Evolutionary conservation across 2,329 filamentous ascomycete species (phyloP).

Genomic region (Sporothrix luriei): DNA sequence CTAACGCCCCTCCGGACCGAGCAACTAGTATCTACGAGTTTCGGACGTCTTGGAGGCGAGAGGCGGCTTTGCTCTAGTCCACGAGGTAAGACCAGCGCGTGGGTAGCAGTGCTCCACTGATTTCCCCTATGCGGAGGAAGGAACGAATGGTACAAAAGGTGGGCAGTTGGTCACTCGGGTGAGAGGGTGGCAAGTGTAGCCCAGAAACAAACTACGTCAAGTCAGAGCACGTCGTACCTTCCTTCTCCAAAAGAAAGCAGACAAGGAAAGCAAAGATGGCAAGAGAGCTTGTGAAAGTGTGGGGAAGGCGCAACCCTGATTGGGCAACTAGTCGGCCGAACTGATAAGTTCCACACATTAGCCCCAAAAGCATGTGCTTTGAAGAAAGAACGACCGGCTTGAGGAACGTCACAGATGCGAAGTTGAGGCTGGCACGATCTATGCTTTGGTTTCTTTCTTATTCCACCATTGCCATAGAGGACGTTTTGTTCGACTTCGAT

Average conservation of each 20-base stretch:
- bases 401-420: background rate
- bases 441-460: background rate
- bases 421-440: background rate
- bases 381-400: conserved; percentile 13
- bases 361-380: conserved; percentile 29
- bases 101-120: conserved; percentile 26
- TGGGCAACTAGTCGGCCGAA: conserved; percentile 25
- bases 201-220: background rate
- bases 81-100: conserved; percentile 6
- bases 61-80: conserved; percentile 8
- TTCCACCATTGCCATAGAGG: background rate
- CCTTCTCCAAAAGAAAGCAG: background rate
- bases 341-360: conserved; percentile 19
- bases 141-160: conserved; percentile 1
- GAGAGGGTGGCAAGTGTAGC: conserved; percentile 32
- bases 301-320: conserved; percentile 37
- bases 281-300: conserved; percentile 41
- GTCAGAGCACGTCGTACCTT: conserved; percentile 5
- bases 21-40: conserved; percentile 21
- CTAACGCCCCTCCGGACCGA: conserved; percentile 21
- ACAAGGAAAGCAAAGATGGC: conserved; percentile 19
- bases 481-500: background rate
- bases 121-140: conserved; percentile 19
- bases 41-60: conserved; percentile 16
- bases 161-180: conserved; percentile 32